Percentiles rank a stretch among this genome's conserved stretches.
Evolutionary conservation across 2,329 filamentous ascomycete genomes (phyloP).

Genomic region (Stagonosporopsis vannaccii): DNA sequence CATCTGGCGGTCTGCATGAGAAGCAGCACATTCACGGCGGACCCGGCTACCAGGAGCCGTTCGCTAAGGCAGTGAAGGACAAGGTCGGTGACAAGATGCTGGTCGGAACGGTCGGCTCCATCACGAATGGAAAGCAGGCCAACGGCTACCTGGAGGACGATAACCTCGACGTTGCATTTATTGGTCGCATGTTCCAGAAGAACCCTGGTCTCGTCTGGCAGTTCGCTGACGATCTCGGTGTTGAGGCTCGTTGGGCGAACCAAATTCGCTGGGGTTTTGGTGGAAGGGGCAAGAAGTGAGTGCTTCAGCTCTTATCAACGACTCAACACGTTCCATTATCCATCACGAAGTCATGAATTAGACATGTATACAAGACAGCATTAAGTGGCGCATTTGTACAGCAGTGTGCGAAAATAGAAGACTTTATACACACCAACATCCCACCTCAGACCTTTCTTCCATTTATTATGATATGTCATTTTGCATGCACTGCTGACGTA

Average conservation of each 20-base stretch:
- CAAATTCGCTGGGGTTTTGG: constrained; percentile 71
- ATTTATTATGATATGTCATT: not conserved
- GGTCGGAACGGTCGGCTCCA: constrained; percentile 77
- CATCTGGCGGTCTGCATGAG: constrained; percentile 73
- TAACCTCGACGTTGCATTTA: constrained; percentile 72
- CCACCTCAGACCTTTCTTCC: not conserved
- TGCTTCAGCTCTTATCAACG: not conserved
- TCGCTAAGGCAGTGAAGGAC: constrained; percentile 75
- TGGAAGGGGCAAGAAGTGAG: constrained; percentile 54
- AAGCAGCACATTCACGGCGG: constrained; percentile 66
- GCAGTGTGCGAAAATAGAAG: not conserved
- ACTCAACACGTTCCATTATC: not conserved
- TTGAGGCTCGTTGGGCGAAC: constrained; percentile 74
- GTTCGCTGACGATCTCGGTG: constrained; percentile 74
- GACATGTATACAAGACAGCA: not conserved
- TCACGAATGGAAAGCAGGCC: constrained; percentile 74
- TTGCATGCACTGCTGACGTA: constrained; percentile 8
- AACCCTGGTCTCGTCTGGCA: constrained; percentile 81
- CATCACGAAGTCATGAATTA: not conserved
- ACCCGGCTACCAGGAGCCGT: constrained; percentile 76
- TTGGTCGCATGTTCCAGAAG: constrained; percentile 79
- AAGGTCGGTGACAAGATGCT: constrained; percentile 74
- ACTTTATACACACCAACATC: not conserved
- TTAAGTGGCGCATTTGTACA: not conserved
- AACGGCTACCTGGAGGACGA: constrained; percentile 43